These are phyloP conservation scores for Zostera marina DNA, from an alignment of 116 monocot genomes.

Conservation along the genomic window DNA sequence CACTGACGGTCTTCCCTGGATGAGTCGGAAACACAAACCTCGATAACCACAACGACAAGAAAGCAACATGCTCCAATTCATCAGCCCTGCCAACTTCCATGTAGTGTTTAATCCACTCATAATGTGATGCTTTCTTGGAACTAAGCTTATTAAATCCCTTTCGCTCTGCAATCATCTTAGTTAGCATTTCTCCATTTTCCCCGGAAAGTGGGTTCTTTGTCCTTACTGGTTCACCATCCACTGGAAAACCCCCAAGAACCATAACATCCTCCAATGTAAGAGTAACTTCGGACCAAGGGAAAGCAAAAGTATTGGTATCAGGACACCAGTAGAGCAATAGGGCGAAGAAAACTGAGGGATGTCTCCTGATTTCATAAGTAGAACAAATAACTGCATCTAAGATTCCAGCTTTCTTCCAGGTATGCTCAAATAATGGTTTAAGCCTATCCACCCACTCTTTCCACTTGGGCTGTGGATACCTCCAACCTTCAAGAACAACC, in stretches of 20 bases:
- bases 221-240: slow-evolving; percentile 19
- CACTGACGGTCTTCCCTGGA: slow-evolving; percentile 22
- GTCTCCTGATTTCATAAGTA: slow-evolving; percentile 16
- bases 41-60: slow-evolving; percentile 57
- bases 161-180: slow-evolving; percentile 19
- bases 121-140: slow-evolving; percentile 28
- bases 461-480: slow-evolving; percentile 18
- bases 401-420: slow-evolving; percentile 33
- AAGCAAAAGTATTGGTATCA: slow-evolving; percentile 39
- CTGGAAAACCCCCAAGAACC: slow-evolving; percentile 30
- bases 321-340: slow-evolving; percentile 21
- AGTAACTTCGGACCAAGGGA: slow-evolving; percentile 44
- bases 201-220: slow-evolving; percentile 7
- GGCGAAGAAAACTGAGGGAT: slow-evolving; percentile 6
- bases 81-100: slow-evolving; percentile 16
- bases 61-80: slow-evolving; percentile 51
- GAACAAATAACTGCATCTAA: slow-evolving; percentile 23
- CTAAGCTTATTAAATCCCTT: slow-evolving; percentile 19
- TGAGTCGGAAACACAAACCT: slow-evolving; percentile 35
- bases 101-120: slow-evolving; percentile 33
- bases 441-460: slow-evolving; percentile 29
- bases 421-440: slow-evolving; percentile 6
- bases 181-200: slow-evolving; percentile 16
- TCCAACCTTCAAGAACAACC: slow-evolving; percentile 12
- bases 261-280: slow-evolving; percentile 34